These are phyloP conservation scores for Penicillium parvum DNA, from an alignment of 495 filamentous ascomycete species.

Conservation along the genomic window DNA sequence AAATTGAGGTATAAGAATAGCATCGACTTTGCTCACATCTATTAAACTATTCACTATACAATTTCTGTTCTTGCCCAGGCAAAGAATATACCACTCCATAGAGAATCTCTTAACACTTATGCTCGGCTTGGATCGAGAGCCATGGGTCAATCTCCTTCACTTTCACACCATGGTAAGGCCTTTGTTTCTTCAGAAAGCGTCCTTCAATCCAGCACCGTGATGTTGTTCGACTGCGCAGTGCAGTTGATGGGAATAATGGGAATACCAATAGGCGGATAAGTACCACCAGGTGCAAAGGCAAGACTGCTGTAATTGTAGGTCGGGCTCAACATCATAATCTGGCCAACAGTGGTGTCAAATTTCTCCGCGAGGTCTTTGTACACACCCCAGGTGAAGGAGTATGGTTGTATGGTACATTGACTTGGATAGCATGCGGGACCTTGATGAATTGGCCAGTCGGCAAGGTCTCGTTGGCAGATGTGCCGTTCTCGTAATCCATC, in stretches of 20 bases:
- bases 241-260: not conserved
- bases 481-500: not conserved
- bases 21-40: too few relatives aligned
- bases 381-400: slow-evolving; percentile 6
- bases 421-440: slow-evolving; percentile 8
- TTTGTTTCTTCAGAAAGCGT: too few relatives aligned
- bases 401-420: slow-evolving; percentile 8
- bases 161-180: too few relatives aligned
- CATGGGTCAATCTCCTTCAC: too few relatives aligned
- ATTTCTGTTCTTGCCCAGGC: too few relatives aligned
- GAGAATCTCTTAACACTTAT: too few relatives aligned
- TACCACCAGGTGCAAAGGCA: not conserved
- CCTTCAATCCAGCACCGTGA: not conserved
- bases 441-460: slow-evolving; percentile 9
- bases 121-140: too few relatives aligned
- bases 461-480: slow-evolving; percentile 1
- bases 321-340: slow-evolving; percentile 12
- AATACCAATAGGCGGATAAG: not conserved
- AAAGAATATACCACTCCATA: too few relatives aligned
- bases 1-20: too few relatives aligned
- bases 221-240: not conserved
- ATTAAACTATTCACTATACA: too few relatives aligned
- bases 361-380: slow-evolving; percentile 13
- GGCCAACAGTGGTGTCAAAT: slow-evolving; percentile 7
- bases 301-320: slow-evolving; percentile 10